Evolutionary conservation across 352 stramenopile species (phyloP), one percentile per base, ranked within the genome.

Genomic region (Phytophthora constricta): DNA sequence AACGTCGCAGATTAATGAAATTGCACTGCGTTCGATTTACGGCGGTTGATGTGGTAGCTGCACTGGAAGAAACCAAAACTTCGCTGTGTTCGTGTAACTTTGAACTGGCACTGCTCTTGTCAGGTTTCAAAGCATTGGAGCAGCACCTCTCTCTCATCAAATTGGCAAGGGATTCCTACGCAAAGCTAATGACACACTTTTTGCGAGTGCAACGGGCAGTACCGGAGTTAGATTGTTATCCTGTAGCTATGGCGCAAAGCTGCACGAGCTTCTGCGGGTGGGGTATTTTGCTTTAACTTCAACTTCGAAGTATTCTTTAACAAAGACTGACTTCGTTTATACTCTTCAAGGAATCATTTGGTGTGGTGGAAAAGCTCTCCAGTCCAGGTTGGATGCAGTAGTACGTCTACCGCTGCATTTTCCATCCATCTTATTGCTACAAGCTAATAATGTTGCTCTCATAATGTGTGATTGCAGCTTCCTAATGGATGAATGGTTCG

Each of bases 171-270:
- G 45, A 1, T 3, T 74, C 59, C 17, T 80, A 76, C 14, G 16
- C 3, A 2, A 46, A 28, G 3, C 23, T 78, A 31, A 62, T 84
- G n/a, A 14, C 26, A 7, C 47, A 53, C 2, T 54, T 90, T 13
- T 28, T 68, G 11, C 48, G 66, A 1, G 22, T 90, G 3, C 53
- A 75, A 31, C 75, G 77, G 4, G 43, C 80, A 10, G 16, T 88
- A 3, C 77, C 83, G 0, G 83, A 88, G 48, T 43, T 92, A 20
- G 83, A 92, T 42, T 79, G 48, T 19, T 86, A 57, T 17, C 71
- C 77, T 14, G 50, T 61, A 3, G 63, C 72, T 39, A 82, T 73
- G 22, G 47, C 51, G 5, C 39, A 25, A 9, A 23, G 25, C 43
- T 75, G 17, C 72, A 79, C 20, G 47, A 56, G 41, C 23, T 79